These are phyloP conservation scores for Knufia fluminis DNA, from an alignment of 2,329 filamentous ascomycete species.

Conservation along the genomic window DNA sequence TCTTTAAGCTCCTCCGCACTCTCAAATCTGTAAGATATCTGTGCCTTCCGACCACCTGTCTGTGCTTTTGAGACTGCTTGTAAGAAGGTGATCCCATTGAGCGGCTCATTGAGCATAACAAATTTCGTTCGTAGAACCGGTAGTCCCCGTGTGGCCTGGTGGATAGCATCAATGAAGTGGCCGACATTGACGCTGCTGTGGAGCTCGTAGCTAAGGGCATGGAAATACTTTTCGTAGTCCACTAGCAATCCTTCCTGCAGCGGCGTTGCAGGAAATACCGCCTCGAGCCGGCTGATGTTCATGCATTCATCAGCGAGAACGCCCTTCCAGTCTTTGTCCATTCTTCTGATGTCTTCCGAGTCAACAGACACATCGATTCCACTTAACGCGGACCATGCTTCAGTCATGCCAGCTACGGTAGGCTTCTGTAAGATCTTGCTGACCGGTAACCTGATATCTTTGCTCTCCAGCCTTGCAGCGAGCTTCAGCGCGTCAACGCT, in stretches of 20 bases:
- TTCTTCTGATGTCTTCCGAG: neutral
- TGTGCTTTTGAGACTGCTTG: neutral
- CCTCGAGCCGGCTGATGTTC: constrained; percentile 40
- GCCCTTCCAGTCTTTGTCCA: constrained; percentile 11
- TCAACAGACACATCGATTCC: neutral
- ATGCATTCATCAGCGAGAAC: constrained; percentile 31
- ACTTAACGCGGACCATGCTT: neutral
- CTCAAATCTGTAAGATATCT: constrained; percentile 2
- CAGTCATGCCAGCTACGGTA: constrained; percentile 55
- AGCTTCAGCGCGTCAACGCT: constrained; percentile 88
- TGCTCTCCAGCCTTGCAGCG: constrained; percentile 58
- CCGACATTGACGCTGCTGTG: constrained; percentile 44
- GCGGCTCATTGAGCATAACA: constrained; percentile 33
- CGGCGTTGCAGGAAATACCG: constrained; percentile 65
- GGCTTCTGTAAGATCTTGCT: constrained; percentile 66
- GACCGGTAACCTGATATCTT: constrained; percentile 54
- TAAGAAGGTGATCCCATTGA: constrained; percentile 28
- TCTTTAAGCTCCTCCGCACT: constrained; percentile 7
- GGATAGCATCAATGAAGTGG: constrained; percentile 54
- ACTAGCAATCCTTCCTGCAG: constrained; percentile 73
- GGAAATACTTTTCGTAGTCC: constrained; percentile 69
- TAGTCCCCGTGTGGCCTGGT: constrained; percentile 47
- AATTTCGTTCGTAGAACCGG: constrained; percentile 73
- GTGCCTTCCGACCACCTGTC: neutral
- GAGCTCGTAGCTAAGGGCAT: constrained; percentile 66